Evolutionary conservation across 768 basidiomycete genomes (phyloP).

Genomic region (Rubroboletus satanas): DNA sequence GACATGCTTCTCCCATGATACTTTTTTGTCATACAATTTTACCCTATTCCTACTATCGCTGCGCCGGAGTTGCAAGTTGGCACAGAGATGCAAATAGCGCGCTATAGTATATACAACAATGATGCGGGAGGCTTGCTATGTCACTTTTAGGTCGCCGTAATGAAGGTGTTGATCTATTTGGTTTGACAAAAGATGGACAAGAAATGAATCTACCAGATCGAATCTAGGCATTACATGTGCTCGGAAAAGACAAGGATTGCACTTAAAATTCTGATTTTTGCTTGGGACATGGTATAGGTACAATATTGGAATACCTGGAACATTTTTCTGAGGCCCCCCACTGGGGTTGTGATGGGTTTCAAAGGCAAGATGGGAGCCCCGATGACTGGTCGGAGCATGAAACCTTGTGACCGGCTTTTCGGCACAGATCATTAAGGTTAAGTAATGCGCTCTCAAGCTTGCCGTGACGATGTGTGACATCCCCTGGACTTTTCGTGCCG

Average conservation of each 20-base stretch:
- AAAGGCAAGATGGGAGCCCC: background rate
- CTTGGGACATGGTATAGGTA: background rate
- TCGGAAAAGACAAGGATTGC: too few relatives aligned
- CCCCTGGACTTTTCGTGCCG: too few relatives aligned
- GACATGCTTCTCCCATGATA: conserved; percentile 10
- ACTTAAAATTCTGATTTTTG: too few relatives aligned
- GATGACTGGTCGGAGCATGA: background rate
- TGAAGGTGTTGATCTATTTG: background rate
- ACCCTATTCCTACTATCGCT: background rate
- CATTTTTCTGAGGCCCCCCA: background rate
- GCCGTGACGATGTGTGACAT: background rate
- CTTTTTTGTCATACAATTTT: background rate
- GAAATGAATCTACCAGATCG: background rate
- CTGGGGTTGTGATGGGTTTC: background rate
- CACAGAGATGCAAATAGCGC: background rate
- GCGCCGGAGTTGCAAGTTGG: background rate
- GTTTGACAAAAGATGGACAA: background rate
- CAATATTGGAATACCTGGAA: background rate
- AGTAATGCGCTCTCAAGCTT: too few relatives aligned
- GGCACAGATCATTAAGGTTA: too few relatives aligned
- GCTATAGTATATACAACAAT: background rate
- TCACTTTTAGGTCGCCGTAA: background rate
- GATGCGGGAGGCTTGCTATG: background rate
- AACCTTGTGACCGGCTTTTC: background rate
- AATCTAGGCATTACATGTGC: too few relatives aligned